Evolutionary conservation across 768 basidiomycete genomes (phyloP).

Genomic region (Floccularia luteovirens): DNA sequence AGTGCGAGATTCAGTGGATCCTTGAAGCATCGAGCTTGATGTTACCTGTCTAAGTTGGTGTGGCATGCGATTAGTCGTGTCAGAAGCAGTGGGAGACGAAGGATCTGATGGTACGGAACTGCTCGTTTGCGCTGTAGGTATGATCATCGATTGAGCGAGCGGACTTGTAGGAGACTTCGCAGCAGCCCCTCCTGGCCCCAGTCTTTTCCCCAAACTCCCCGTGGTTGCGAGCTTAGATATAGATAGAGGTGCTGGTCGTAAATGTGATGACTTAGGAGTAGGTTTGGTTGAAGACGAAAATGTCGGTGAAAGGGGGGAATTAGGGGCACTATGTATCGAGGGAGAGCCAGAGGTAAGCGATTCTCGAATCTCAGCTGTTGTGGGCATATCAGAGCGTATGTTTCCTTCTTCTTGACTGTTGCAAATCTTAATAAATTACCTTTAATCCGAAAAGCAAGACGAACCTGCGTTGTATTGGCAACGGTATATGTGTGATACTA

Average conservation of each 20-base stretch:
- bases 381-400: constrained; percentile 11
- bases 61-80: constrained; percentile 5
- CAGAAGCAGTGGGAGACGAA: constrained; percentile 12
- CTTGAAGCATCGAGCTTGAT: constrained; percentile 19
- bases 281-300: constrained; percentile 9
- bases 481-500: constrained; percentile 18
- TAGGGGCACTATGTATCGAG: constrained; percentile 8
- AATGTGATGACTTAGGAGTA: constrained; percentile 16
- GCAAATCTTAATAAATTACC: background rate
- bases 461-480: constrained; percentile 22
- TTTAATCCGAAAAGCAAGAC: no score
- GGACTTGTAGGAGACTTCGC: constrained; percentile 29
- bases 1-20: no score
- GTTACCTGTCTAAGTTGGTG: constrained; percentile 17
- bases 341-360: constrained; percentile 11
- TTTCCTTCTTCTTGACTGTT: constrained; percentile 19
- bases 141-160: constrained; percentile 16
- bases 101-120: constrained; percentile 8
- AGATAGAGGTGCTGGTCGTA: constrained; percentile 34
- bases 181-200: constrained; percentile 3
- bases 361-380: constrained; percentile 13
- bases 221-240: constrained; percentile 33
- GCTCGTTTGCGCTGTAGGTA: constrained; percentile 1
- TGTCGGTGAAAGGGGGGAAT: constrained; percentile 7
- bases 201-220: background rate